These are phyloP conservation scores for Myxozyma udenii DNA, from an alignment of 805 yeast species.

Conservation along the genomic window DNA sequence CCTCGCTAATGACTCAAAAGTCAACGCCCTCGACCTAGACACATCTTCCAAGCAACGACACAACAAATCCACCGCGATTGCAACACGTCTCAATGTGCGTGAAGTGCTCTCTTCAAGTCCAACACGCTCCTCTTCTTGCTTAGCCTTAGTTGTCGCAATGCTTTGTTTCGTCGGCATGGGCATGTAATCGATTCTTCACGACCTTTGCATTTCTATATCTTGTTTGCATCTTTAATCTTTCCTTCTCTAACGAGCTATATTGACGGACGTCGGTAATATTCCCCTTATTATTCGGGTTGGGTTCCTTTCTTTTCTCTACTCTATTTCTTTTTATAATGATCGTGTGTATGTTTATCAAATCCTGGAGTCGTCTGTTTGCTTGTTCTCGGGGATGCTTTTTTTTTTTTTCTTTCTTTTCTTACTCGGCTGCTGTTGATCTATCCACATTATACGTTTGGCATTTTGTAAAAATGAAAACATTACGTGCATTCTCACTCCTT, in stretches of 20 bases:
- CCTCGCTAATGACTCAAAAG: background rate
- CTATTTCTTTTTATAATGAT: background rate
- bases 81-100: slow-evolving; percentile 21
- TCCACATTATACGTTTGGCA: background rate
- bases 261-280: background rate
- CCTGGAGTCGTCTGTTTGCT: background rate
- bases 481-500: background rate
- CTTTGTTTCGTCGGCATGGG: slow-evolving; percentile 27
- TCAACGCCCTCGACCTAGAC: background rate
- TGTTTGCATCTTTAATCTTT: background rate
- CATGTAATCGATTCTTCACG: slow-evolving; percentile 9
- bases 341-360: background rate
- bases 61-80: slow-evolving; percentile 14
- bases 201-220: background rate
- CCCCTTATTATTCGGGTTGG: background rate
- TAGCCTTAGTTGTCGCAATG: slow-evolving; percentile 26
- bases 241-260: background rate
- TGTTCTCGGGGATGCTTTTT: background rate
- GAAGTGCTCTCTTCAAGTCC: slow-evolving; percentile 8
- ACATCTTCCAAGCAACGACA: background rate
- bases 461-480: background rate
- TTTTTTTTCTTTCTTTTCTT: slow-evolving; percentile 1
- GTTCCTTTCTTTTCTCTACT: background rate
- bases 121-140: slow-evolving; percentile 16
- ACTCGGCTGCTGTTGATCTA: background rate